Conservation (phyloP, 768 basidiomycete genomes). For the Lactarius sp. region DNA sequence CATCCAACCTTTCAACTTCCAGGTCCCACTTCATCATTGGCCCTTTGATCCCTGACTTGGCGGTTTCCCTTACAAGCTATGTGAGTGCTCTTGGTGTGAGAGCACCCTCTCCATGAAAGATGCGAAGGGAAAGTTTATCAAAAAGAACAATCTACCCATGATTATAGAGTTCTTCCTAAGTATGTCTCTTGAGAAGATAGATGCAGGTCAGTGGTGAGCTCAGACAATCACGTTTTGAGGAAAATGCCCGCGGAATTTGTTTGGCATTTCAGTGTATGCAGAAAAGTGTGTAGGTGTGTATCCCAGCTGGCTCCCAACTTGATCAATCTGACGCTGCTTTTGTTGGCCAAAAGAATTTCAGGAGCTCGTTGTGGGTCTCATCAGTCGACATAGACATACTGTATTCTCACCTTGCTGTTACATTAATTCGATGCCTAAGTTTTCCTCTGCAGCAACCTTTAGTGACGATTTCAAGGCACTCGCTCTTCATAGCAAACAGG, state of each 20-base stretch:
- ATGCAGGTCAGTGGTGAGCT: slow-evolving; percentile 84
- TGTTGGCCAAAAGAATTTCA: slow-evolving; percentile 52
- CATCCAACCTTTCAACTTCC: not conserved
- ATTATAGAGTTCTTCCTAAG: slow-evolving; percentile 70
- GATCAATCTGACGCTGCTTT: not conserved
- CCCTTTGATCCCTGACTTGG: slow-evolving; percentile 62
- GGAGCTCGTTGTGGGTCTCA: slow-evolving; percentile 33
- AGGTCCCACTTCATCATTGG: slow-evolving; percentile 47
- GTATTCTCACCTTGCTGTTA: not conserved
- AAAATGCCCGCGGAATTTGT: slow-evolving; percentile 1
- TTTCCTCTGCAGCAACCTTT: too few species aligned
- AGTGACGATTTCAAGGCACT: too few species aligned
- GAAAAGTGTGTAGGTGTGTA: slow-evolving; percentile 46
- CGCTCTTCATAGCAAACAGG: too few species aligned
- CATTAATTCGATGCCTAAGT: too few species aligned
- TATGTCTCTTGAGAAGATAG: slow-evolving; percentile 55
- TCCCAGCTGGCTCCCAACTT: too few species aligned
- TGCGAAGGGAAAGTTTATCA: slow-evolving; percentile 75
- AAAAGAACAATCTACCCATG: slow-evolving; percentile 57
- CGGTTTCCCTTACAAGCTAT: slow-evolving; percentile 67
- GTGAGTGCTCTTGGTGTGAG: slow-evolving; percentile 50
- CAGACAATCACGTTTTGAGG: not conserved
- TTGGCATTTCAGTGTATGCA: slow-evolving; percentile 59
- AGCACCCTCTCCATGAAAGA: slow-evolving; percentile 75
- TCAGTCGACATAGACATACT: slow-evolving; percentile 27